Percentiles rank a stretch among this genome's conserved stretches.
Conservation (phyloP, 2,329 filamentous ascomycete species). For the Rhinocladiella similis region DNA sequence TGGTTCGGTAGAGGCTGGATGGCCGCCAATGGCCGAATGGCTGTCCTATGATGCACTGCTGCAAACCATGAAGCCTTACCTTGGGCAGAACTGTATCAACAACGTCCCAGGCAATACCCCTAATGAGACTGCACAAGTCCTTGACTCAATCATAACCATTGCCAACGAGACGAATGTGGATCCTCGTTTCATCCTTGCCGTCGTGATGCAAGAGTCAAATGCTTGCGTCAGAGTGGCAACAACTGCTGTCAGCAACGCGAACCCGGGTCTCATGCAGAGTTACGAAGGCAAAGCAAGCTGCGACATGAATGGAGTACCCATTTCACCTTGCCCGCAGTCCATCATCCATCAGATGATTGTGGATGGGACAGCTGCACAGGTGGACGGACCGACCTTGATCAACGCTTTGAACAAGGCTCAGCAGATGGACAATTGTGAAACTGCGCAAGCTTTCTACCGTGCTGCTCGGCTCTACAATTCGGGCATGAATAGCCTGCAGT, state of each 20-base stretch:
- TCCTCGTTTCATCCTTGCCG: constrained; percentile 36
- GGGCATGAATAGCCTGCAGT: constrained; percentile 13
- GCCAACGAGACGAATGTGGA: constrained; percentile 30
- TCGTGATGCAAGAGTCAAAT: constrained; percentile 37
- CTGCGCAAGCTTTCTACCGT: constrained; percentile 22
- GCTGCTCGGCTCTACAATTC: constrained; percentile 29
- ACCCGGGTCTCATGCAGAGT: constrained; percentile 26
- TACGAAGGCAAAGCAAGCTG: constrained; percentile 16
- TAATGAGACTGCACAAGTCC: constrained; percentile 26
- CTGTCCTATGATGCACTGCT: constrained; percentile 25
- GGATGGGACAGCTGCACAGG: constrained; percentile 18
- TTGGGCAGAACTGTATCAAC: constrained; percentile 12
- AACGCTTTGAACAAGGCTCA: constrained; percentile 11
- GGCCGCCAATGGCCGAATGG: constrained; percentile 27
- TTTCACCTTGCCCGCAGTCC: constrained; percentile 18
- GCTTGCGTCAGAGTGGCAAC: constrained; percentile 32
- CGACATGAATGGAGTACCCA: constrained; percentile 5
- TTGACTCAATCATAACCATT: constrained; percentile 29
- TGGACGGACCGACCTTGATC: constrained; percentile 11
- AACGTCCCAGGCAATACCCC: constrained; percentile 8
- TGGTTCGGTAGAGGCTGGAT: constrained; percentile 23
- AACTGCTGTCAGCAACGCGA: constrained; percentile 21
- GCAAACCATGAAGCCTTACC: constrained; percentile 2
- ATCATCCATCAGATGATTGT: constrained; percentile 25
- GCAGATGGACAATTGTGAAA: neutral